A percentile compares a stretch with the other conserved stretches of the same genome.
phyloP scores from a whole-genome alignment of 192 early-diverging fungal species.

The Gorgonomyces haynaldii region DNA sequence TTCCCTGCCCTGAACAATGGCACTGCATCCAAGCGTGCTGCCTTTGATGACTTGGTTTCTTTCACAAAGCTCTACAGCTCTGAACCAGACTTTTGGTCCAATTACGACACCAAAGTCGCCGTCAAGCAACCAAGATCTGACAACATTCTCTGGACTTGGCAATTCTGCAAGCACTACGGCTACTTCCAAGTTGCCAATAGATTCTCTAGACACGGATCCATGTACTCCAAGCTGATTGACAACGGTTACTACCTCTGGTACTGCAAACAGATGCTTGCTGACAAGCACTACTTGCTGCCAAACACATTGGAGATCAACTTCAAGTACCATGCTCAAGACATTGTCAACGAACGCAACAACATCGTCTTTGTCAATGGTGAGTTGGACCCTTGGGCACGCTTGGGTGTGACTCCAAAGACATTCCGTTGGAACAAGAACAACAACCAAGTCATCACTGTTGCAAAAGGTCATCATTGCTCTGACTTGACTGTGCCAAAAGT shows the following conservation, averaged over 20 bases:
- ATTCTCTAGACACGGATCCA: conserved; percentile 8
- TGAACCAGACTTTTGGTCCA: background rate
- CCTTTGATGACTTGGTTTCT: background rate
- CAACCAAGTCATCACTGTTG: conserved; percentile 1
- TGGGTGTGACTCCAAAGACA: background rate
- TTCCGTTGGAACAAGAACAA: background rate
- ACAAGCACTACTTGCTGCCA: conserved; percentile 9
- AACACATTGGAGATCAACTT: conserved; percentile 1
- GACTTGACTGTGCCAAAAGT: conserved; percentile 3
- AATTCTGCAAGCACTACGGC: conserved; percentile 60
- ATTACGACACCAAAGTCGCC: background rate
- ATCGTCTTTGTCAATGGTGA: conserved; percentile 58
- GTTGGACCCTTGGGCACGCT: conserved; percentile 46
- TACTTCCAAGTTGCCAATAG: conserved; percentile 48
- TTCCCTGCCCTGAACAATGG: background rate
- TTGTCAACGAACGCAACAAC: conserved; percentile 19
- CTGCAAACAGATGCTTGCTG: conserved; percentile 24
- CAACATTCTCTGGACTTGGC: conserved; percentile 32
- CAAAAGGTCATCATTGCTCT: conserved; percentile 4
- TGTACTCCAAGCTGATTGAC: conserved; percentile 24
- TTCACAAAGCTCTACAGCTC: background rate
- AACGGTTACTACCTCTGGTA: conserved; percentile 14
- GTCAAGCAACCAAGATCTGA: background rate
- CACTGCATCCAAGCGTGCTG: background rate
- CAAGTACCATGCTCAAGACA: conserved; percentile 1